Evolutionary conservation across 352 stramenopile species (phyloP).

Genomic region (Globisporangium cylindrosporum): DNA sequence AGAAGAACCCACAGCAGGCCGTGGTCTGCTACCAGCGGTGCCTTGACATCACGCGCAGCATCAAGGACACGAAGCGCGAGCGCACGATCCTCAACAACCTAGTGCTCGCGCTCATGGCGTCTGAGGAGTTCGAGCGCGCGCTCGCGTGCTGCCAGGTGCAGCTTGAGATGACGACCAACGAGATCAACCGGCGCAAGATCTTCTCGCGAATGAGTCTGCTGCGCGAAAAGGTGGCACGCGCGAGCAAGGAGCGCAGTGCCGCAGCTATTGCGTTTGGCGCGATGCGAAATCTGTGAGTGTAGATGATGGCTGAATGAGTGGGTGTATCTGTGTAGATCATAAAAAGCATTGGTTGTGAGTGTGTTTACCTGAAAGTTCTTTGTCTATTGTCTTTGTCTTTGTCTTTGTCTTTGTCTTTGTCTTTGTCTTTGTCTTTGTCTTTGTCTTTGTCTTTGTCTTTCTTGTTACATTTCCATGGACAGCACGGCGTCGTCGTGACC

Average conservation of each 20-base stretch:
- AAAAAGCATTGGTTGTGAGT: background rate
- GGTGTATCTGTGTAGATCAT: conserved; percentile 1
- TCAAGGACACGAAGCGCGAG: conserved; percentile 73
- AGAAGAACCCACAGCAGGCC: conserved; percentile 62
- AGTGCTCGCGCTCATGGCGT: conserved; percentile 68
- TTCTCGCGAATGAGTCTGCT: conserved; percentile 73
- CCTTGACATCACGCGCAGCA: conserved; percentile 66
- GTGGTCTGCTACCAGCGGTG: conserved; percentile 77
- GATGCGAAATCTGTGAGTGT: background rate
- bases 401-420: background rate
- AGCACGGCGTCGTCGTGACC: background rate
- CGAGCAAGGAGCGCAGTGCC: conserved; percentile 3
- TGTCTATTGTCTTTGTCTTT: background rate
- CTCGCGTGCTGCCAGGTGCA: conserved; percentile 68
- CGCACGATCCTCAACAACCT: conserved; percentile 85
- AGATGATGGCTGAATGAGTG: background rate
- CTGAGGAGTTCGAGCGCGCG: conserved; percentile 51
- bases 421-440: background rate
- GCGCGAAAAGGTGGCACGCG: conserved; percentile 36
- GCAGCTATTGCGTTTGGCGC: background rate
- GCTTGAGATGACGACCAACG: conserved; percentile 61
- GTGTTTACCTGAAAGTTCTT: background rate
- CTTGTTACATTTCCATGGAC: conserved; percentile 14
- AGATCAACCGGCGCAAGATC: conserved; percentile 77
- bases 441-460: background rate